Percentiles rank a stretch among this genome's conserved stretches.
These are phyloP conservation scores for Xylaria hypoxylon DNA, from an alignment of 2,329 filamentous ascomycete genomes.

Conservation along the genomic window DNA sequence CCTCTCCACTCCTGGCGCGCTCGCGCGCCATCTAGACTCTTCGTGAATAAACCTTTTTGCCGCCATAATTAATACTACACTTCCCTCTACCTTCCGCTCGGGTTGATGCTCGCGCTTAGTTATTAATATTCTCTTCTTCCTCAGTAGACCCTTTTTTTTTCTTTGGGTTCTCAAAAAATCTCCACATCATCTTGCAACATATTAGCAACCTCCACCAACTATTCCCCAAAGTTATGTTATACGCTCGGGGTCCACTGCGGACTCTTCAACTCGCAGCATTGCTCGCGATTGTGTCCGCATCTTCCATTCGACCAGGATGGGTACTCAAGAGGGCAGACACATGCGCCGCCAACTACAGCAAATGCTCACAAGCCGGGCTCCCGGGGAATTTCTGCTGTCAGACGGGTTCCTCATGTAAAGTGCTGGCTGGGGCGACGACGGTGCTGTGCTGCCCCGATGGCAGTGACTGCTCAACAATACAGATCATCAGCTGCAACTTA, in stretches of 20 bases:
- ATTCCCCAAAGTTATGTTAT: constrained; percentile 45
- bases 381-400: constrained; percentile 77
- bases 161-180: constrained; percentile 2
- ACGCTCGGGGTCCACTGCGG: constrained; percentile 49
- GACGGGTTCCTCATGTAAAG: constrained; percentile 63
- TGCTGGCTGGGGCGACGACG: constrained; percentile 73
- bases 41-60: constrained; percentile 42
- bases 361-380: constrained; percentile 65
- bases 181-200: constrained; percentile 10
- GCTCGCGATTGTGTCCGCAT: constrained; percentile 53
- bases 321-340: constrained; percentile 60
- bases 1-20: constrained; percentile 30
- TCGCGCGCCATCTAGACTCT: constrained; percentile 31
- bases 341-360: constrained; percentile 64
- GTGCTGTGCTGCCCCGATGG: constrained; percentile 76
- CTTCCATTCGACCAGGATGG: constrained; percentile 51
- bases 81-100: constrained; percentile 27
- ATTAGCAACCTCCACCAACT: constrained; percentile 17
- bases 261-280: constrained; percentile 54
- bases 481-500: constrained; percentile 73
- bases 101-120: constrained; percentile 33
- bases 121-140: constrained; percentile 21
- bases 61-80: constrained; percentile 37
- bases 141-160: constrained; percentile 17
- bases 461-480: constrained; percentile 68